These are phyloP conservation scores for Papiliotrema fonsecae DNA, from an alignment of 1,284 basidiomycete species.

Conservation along the genomic window DNA sequence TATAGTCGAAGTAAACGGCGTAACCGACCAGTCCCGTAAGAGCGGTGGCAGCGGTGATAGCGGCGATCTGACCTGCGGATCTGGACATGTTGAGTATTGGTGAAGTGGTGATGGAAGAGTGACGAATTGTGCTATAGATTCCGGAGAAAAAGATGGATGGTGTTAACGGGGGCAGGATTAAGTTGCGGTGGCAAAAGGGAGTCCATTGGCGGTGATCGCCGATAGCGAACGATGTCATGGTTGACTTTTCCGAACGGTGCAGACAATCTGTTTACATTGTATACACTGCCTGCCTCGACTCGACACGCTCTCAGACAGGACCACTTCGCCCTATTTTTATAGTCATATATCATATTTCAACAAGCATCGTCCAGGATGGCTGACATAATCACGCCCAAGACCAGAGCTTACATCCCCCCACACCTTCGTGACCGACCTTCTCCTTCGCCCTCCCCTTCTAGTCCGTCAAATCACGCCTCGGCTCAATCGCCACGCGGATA, in stretches of 20 bases:
- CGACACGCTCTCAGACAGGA: too few relatives aligned
- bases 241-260: too few relatives aligned
- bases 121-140: neutral
- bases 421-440: slow-evolving; percentile 29
- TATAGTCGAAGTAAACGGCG: slow-evolving; percentile 91
- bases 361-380: neutral
- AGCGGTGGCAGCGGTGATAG: slow-evolving; percentile 59
- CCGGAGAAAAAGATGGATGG: neutral
- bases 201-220: neutral
- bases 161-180: neutral
- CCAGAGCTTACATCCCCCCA: slow-evolving; percentile 31
- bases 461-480: slow-evolving; percentile 3
- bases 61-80: slow-evolving; percentile 54
- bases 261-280: too few relatives aligned
- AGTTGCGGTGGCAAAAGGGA: neutral
- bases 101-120: neutral
- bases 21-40: slow-evolving; percentile 66
- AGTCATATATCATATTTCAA: too few relatives aligned
- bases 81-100: slow-evolving; percentile 25
- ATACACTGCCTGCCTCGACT: too few relatives aligned
- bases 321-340: too few relatives aligned
- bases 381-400: neutral
- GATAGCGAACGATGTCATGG: neutral
- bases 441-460: slow-evolving; percentile 4
- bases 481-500: neutral